These are phyloP conservation scores for Phytophthora crassamura DNA, from an alignment of 352 stramenopile genomes.

Conservation along the genomic window DNA sequence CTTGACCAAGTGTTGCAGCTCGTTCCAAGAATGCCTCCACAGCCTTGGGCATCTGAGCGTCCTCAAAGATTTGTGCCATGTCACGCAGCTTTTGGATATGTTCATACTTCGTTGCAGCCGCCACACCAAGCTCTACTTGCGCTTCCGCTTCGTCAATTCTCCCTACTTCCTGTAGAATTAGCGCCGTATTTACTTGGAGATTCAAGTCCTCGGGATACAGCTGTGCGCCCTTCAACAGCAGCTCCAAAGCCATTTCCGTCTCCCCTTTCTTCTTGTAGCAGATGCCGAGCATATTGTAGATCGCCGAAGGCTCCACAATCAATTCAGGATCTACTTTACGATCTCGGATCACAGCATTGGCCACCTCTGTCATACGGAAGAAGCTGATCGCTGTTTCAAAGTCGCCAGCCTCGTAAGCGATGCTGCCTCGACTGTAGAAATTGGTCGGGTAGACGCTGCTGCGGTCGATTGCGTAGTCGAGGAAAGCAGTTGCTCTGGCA, in stretches of 20 bases:
- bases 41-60: conserved; percentile 10
- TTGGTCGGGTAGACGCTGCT: conserved; percentile 45
- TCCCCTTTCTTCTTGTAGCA: conserved; percentile 34
- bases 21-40: conserved; percentile 32
- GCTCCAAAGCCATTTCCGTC: conserved; percentile 34
- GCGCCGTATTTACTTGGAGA: conserved; percentile 57
- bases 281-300: conserved; percentile 66
- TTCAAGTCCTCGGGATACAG: conserved; percentile 45
- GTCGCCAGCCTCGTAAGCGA: conserved; percentile 47
- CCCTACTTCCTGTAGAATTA: conserved; percentile 36
- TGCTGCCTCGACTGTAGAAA: conserved; percentile 45
- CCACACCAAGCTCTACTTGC: conserved; percentile 32
- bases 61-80: conserved; percentile 18
- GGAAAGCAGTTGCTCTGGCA: conserved; percentile 22
- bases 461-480: conserved; percentile 44
- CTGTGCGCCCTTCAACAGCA: conserved; percentile 44
- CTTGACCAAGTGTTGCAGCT: conserved; percentile 19
- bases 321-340: conserved; percentile 52
- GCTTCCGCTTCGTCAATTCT: conserved; percentile 26
- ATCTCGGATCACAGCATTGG: conserved; percentile 42
- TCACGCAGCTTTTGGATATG: conserved; percentile 31
- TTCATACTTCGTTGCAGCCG: conserved; percentile 20
- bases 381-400: conserved; percentile 44
- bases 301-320: conserved; percentile 31
- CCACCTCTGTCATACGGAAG: conserved; percentile 37